Base-by-base conservation (phyloP, 2,329 filamentous ascomycete species). In the Podosphaera aphanis region DNA sequence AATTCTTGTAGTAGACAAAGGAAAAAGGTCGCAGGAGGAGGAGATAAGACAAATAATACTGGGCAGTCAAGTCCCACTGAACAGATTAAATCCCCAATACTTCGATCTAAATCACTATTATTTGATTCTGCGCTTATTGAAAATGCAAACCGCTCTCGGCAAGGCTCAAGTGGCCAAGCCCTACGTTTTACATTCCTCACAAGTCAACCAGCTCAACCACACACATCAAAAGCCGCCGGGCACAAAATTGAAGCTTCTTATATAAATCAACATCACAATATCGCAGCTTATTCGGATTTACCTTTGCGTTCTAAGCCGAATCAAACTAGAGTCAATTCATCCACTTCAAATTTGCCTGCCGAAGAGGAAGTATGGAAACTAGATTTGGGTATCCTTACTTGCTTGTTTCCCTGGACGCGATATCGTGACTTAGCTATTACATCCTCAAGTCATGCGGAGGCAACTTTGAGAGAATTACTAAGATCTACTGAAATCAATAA, bases 201-300 rank as follows among this genome's bases (percentile, higher is more conserved):
- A 5, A 66, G 73, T 51, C 66, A 70, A 45, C 73, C 68, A 3
- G 70, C 72, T n/a, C 56, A 65, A 16, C 71, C 73, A 1, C 68
- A 72, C 51, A 73, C 70, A 1, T 74, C 71, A 0, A 67, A 60
- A 5, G 56, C 58, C 2, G 52, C 56, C 44, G 56, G 56, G 48
- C 50, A 55, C 5, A 46, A 55, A 4, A 53, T 40, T 50, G 1
- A 47, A 51, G 18, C 45, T 27, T 5, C 51, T 52, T 48, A 50
- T 50, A 15, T 18, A 48, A 16, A 7, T 43, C 33, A 29, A 43
- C n/a, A 44, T 44, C 16, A 36, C 46, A 7, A 46, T 29, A 27
- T 50, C 54, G 18, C 49, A 38, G 8, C 52, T 18, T 51, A 49
- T 15, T 35, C 52, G 2, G 48, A 49, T 6, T 49, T 47, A 18